phyloP scores from a whole-genome alignment of 345 rosid genomes.

The Excoecaria cochinchinensis region DNA sequence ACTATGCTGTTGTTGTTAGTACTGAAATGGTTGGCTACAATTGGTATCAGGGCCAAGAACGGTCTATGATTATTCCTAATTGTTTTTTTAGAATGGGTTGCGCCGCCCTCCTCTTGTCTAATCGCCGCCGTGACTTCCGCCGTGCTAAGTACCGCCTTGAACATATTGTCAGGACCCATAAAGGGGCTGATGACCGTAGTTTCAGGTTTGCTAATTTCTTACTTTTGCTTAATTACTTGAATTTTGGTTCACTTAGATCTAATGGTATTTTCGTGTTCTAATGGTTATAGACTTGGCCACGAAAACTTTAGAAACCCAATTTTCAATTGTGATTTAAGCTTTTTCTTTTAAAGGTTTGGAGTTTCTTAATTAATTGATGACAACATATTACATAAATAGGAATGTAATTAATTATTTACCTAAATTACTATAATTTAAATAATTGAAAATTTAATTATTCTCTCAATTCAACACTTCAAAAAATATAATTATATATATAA shows the following conservation, averaged over 20 bases:
- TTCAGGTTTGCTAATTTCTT: conserved; percentile 54
- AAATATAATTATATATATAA: too few relatives aligned
- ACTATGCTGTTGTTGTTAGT: conserved; percentile 79
- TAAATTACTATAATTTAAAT: too few relatives aligned
- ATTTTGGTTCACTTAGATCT: neutral
- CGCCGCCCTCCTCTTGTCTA: conserved; percentile 77
- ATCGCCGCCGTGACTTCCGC: conserved; percentile 66
- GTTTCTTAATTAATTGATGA: too few relatives aligned
- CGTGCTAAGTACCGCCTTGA: conserved; percentile 87
- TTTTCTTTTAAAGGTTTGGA: too few relatives aligned
- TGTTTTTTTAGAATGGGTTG: conserved; percentile 92
- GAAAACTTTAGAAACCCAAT: too few relatives aligned
- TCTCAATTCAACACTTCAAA: too few relatives aligned
- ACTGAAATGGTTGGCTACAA: conserved; percentile 95
- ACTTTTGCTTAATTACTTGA: neutral
- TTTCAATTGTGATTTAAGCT: too few relatives aligned
- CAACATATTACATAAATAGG: too few relatives aligned
- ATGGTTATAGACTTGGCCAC: too few relatives aligned
- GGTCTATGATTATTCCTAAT: conserved; percentile 88
- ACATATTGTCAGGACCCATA: conserved; percentile 87
- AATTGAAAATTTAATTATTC: too few relatives aligned
- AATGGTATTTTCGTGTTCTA: neutral
- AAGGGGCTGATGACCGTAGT: conserved; percentile 91
- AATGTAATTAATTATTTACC: too few relatives aligned
- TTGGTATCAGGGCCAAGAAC: conserved; percentile 73